Conservation (phyloP, 225 moss, liverwort and hornwort genomes). For the Pseudisothecium myosuroides region DNA sequence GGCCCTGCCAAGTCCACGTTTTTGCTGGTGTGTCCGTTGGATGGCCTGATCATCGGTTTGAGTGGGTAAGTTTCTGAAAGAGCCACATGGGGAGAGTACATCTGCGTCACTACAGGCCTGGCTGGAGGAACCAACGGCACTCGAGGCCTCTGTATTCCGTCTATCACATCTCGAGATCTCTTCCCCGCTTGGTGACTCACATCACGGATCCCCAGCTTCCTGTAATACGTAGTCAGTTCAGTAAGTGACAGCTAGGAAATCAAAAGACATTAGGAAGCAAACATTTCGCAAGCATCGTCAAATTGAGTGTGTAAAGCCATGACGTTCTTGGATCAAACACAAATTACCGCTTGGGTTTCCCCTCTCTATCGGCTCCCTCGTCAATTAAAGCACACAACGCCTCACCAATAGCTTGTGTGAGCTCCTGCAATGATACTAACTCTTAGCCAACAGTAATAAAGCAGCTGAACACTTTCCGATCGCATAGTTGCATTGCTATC, state of each 20-base stretch:
- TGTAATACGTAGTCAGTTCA: constrained; percentile 1
- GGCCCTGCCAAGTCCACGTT: constrained; percentile 13
- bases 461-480: background rate
- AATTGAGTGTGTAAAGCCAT: background rate
- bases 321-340: background rate
- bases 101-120: constrained; percentile 26
- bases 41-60: constrained; percentile 23
- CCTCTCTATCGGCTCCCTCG: constrained; percentile 89
- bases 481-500: background rate
- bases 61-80: constrained; percentile 25
- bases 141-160: constrained; percentile 13
- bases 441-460: background rate
- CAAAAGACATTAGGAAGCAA: background rate
- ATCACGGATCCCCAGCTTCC: constrained; percentile 33
- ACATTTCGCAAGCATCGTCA: background rate
- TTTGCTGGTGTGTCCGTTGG: constrained; percentile 37
- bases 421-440: constrained; percentile 54
- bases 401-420: constrained; percentile 85
- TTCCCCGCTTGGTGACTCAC: constrained; percentile 28
- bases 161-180: constrained; percentile 42
- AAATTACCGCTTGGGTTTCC: constrained; percentile 81
- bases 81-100: constrained; percentile 26
- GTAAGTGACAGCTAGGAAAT: background rate
- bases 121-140: constrained; percentile 27
- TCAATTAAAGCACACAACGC: constrained; percentile 93